These are phyloP conservation scores for Zostera marina DNA, from an alignment of 116 monocot species.

Conservation along the genomic window DNA sequence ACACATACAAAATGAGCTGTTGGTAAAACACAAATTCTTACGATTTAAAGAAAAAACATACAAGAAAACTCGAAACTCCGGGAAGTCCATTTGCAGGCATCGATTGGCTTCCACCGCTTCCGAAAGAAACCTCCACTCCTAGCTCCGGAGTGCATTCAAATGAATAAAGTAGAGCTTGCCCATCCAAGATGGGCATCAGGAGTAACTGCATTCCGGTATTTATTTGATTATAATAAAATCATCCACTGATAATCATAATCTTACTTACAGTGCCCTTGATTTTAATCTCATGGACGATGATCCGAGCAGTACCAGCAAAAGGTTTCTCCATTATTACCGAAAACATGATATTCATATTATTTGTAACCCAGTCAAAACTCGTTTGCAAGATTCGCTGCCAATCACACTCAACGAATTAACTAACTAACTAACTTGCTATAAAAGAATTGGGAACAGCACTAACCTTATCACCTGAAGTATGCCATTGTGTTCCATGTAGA, in stretches of 20 bases:
- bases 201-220: slow-evolving; percentile 32
- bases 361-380: slow-evolving; percentile 90
- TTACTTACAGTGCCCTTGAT: slow-evolving; percentile 79
- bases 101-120: slow-evolving; percentile 64
- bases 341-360: slow-evolving; percentile 88
- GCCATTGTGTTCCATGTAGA: slow-evolving; percentile 53
- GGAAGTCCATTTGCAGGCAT: slow-evolving; percentile 89
- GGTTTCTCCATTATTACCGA: slow-evolving; percentile 70
- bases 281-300: slow-evolving; percentile 76
- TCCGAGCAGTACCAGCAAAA: slow-evolving; percentile 56
- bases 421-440: no score
- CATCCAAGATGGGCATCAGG: slow-evolving; percentile 75
- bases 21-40: not conserved
- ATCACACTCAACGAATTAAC: not conserved
- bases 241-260: not conserved
- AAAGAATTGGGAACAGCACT: slow-evolving; percentile 1
- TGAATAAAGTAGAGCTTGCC: slow-evolving; percentile 86
- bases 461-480: slow-evolving; percentile 86
- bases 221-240: no score
- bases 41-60: slow-evolving; percentile 11
- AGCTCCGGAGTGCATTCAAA: slow-evolving; percentile 90
- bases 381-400: slow-evolving; percentile 57
- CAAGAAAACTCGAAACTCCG: slow-evolving; percentile 87
- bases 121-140: slow-evolving; percentile 76
- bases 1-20: not conserved